Conservation (phyloP, 768 basidiomycete genomes). For the Russula lepida region DNA sequence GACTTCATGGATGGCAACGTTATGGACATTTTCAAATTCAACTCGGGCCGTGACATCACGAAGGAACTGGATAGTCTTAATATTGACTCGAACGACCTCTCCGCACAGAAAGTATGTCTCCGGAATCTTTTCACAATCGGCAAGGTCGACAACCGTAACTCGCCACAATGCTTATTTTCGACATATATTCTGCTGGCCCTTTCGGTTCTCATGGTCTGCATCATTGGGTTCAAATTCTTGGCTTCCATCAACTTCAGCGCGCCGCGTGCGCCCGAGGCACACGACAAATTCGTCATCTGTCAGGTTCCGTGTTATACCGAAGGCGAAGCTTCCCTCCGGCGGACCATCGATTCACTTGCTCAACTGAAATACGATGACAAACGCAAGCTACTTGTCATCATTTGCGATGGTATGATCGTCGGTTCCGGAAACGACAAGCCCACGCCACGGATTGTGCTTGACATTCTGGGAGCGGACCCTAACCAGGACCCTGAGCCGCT, state of each 20-base stretch:
- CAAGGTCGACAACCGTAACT: conserved; percentile 85
- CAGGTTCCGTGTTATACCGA: conserved; percentile 99
- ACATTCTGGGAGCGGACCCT: conserved; percentile 91
- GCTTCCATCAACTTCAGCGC: conserved; percentile 81
- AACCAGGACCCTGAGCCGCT: conserved; percentile 92
- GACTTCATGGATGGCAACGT: conserved; percentile 69
- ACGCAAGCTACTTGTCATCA: conserved; percentile 84
- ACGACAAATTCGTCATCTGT: conserved; percentile 96
- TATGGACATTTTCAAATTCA: conserved; percentile 66
- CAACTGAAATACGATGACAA: conserved; percentile 97
- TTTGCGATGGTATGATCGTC: conserved; percentile 98
- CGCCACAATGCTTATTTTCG: conserved; percentile 85
- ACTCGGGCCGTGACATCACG: conserved; percentile 73
- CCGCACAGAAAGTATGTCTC: conserved; percentile 76
- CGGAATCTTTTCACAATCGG: conserved; percentile 91
- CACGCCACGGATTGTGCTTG: conserved; percentile 92
- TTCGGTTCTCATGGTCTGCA: conserved; percentile 85
- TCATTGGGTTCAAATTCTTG: conserved; percentile 95
- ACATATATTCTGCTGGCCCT: conserved; percentile 85
- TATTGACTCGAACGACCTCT: conserved; percentile 52
- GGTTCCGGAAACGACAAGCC: conserved; percentile 95
- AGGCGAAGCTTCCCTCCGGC: conserved; percentile 75
- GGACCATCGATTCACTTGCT: conserved; percentile 90
- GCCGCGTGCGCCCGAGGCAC: conserved; percentile 80
- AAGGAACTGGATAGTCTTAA: conserved; percentile 56